phyloP scores from a whole-genome alignment of 2,329 filamentous ascomycete genomes.

The Neocucurbitaria cava region DNA sequence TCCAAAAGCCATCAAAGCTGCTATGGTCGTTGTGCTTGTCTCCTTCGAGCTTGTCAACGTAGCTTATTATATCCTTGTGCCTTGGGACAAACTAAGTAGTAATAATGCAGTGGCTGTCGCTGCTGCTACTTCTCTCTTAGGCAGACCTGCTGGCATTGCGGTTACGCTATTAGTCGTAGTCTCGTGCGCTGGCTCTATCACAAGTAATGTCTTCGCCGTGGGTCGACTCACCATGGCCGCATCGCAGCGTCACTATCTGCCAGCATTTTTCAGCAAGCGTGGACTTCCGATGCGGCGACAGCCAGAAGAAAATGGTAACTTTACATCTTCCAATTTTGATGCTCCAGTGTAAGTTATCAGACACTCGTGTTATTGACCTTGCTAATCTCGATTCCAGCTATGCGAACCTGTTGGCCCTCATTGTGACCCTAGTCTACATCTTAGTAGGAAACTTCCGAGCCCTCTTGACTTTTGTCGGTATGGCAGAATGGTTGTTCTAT shows the following conservation, averaged over 20 bases:
- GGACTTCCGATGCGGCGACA: constrained; percentile 28
- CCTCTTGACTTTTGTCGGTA: constrained; percentile 60
- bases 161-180: constrained; percentile 65
- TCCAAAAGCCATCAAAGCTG: constrained; percentile 67
- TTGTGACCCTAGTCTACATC: constrained; percentile 62
- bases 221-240: constrained; percentile 68
- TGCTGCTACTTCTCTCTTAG: constrained; percentile 59
- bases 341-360: constrained; percentile 41
- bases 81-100: constrained; percentile 64
- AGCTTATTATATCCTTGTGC: constrained; percentile 68
- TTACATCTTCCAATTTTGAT: constrained; percentile 26
- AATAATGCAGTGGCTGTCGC: constrained; percentile 69
- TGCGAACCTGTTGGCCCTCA: constrained; percentile 35
- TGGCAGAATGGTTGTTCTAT: constrained; percentile 65
- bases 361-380: not conserved
- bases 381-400: constrained; percentile 27
- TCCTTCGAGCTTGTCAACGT: constrained; percentile 68
- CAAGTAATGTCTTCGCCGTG: constrained; percentile 68
- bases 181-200: constrained; percentile 67
- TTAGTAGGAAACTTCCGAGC: constrained; percentile 67
- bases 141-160: constrained; percentile 60
- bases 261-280: constrained; percentile 38
- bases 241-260: constrained; percentile 45
- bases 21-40: constrained; percentile 65
- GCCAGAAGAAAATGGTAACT: constrained; percentile 2